These are phyloP conservation scores for Usnea hakonensis DNA, from an alignment of 495 filamentous ascomycete genomes.

Conservation along the genomic window DNA sequence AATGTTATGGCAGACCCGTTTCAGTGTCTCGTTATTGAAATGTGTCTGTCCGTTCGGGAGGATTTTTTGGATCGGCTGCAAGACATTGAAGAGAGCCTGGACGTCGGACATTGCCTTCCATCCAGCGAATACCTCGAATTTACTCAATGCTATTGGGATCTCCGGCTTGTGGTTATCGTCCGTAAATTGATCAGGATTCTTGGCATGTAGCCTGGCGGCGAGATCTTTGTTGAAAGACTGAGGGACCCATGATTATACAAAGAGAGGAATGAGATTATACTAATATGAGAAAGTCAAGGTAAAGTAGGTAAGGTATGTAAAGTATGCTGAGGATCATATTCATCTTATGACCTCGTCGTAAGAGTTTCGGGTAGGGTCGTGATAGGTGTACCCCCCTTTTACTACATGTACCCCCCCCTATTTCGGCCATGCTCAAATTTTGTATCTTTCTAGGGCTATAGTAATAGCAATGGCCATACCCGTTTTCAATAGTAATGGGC, in stretches of 20 bases:
- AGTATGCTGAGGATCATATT: too few relatives aligned
- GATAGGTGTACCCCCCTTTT: too few relatives aligned
- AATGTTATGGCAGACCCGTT: conserved; percentile 48
- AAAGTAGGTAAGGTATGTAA: too few relatives aligned
- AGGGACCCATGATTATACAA: conserved; percentile 9
- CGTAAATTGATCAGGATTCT: conserved; percentile 57
- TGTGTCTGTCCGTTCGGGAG: conserved; percentile 35
- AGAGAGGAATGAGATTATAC: neutral
- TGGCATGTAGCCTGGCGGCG: conserved; percentile 51
- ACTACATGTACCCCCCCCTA: too few relatives aligned
- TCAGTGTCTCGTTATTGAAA: conserved; percentile 56
- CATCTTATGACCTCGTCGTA: too few relatives aligned
- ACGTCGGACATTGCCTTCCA: conserved; percentile 63
- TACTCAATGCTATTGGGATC: conserved; percentile 66
- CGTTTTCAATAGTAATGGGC: too few relatives aligned
- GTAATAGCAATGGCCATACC: too few relatives aligned
- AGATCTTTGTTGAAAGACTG: conserved; percentile 47
- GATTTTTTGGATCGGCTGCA: conserved; percentile 48
- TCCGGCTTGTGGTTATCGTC: conserved; percentile 80
- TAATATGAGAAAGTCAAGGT: neutral
- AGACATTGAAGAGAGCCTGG: conserved; percentile 45
- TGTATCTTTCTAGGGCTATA: too few relatives aligned
- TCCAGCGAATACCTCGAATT: conserved; percentile 72
- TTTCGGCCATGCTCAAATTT: too few relatives aligned
- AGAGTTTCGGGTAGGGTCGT: too few relatives aligned